Conservation (phyloP, 192 early-diverging fungal species). For the Coemansia sp. region DNA sequence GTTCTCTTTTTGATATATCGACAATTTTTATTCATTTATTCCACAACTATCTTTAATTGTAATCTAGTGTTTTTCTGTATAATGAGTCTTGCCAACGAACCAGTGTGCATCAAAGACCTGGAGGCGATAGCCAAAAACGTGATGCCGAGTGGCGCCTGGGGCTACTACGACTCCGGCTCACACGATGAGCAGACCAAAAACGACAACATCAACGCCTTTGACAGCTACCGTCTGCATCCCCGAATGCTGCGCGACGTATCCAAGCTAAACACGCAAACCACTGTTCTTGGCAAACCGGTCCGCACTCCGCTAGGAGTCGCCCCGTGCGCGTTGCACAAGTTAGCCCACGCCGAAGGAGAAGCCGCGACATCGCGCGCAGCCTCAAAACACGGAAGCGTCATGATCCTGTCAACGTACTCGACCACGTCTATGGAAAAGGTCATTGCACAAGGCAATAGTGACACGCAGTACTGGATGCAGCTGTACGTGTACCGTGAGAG, state of each 20-base stretch:
- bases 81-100: conserved; percentile 22
- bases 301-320: conserved; percentile 73
- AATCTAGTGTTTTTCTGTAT: not conserved
- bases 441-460: conserved; percentile 42
- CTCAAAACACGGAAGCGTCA: conserved; percentile 43
- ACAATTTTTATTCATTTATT: not conserved
- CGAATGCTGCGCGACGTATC: conserved; percentile 75
- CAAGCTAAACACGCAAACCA: conserved; percentile 62
- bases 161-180: conserved; percentile 59
- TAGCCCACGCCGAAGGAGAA: conserved; percentile 70
- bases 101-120: conserved; percentile 55
- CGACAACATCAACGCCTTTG: conserved; percentile 52
- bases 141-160: conserved; percentile 52
- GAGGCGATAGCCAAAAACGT: conserved; percentile 36
- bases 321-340: conserved; percentile 74
- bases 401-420: conserved; percentile 66
- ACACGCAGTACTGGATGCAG: conserved; percentile 70
- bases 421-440: conserved; percentile 68
- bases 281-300: conserved; percentile 60
- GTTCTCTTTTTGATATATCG: not conserved
- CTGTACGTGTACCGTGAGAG: conserved; percentile 82
- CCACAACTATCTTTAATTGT: not conserved
- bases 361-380: conserved; percentile 63
- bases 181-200: conserved; percentile 56
- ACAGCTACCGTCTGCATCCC: conserved; percentile 57